phyloP scores from a whole-genome alignment of 2,329 filamentous ascomycete genomes.

The Trichoderma asperellum region DNA sequence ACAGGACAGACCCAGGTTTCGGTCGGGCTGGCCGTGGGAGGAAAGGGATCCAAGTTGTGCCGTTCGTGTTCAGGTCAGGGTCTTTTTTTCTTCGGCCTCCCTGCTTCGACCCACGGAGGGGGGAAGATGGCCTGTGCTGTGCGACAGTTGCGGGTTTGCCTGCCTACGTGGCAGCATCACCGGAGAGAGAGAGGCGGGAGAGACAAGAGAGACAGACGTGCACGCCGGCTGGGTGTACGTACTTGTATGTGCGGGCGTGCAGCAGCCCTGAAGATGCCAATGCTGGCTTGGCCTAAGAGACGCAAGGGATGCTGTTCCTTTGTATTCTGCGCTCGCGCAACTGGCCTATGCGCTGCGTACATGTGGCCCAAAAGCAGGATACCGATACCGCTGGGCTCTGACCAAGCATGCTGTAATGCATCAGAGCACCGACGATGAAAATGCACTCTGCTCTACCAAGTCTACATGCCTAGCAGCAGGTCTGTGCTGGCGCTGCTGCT shows the following conservation, averaged over 20 bases:
- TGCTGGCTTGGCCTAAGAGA: background rate
- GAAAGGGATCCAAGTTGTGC: background rate
- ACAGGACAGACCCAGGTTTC: background rate
- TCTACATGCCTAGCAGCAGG: background rate
- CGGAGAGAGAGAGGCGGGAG: background rate
- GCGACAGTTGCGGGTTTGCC: background rate
- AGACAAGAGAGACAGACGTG: background rate
- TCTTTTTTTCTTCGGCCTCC: background rate
- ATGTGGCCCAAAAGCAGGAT: background rate
- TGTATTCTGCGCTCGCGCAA: background rate
- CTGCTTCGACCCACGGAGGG: background rate
- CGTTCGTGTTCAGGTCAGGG: background rate
- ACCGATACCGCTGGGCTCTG: no score
- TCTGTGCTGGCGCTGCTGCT: slow-evolving; percentile 9
- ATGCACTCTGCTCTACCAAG: background rate
- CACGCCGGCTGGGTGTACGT: no score
- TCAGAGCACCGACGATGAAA: background rate
- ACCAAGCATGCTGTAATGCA: no score
- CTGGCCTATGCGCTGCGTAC: background rate
- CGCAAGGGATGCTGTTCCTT: background rate
- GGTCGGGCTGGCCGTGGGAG: slow-evolving; percentile 7
- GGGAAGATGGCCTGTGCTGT: slow-evolving; percentile 22
- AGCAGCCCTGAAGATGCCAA: background rate
- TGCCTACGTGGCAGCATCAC: slow-evolving; percentile 8
- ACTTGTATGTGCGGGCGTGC: no score